Base-by-base conservation (phyloP, 75 land plant species). In the Selaginella tamariscina region DNA sequence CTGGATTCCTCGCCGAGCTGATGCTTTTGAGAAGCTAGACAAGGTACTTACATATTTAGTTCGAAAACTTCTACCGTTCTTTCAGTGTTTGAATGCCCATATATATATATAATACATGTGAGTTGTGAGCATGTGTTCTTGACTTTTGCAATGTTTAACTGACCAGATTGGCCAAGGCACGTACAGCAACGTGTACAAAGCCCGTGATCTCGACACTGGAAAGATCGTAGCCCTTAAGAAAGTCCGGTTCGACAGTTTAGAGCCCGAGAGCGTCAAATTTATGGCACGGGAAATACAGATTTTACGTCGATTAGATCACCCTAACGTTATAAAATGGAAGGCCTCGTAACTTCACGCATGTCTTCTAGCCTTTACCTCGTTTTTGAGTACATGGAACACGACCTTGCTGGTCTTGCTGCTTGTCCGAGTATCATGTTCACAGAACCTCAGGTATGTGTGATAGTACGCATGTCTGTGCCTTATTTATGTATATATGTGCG, bases 371-470 rank as follows among this genome's bases (percentile, higher is more conserved):
- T 91, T 66, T 91, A 91, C 39, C 92, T 91, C 73, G 88, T 91
- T 23, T 91, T 91, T 75, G 96, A 91, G 80, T 91, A 91, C 72
- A 91, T 91, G 96, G 96, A 91, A 31, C 96, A 91, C 80, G 96
- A 91, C 70, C 77, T 91, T 44, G 92, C 97, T 67, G 97, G 92
- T 26, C 87, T 91, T 59, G 86, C 93, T 32, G 83, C 89, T 20
- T 84, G 80, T 54, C 88, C 92, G 30, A 86, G 85, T 32, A 68
- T 85, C 20, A 79, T 81, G 73, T 91, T 91, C 78, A 85, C 87
- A 39, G 97, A 91, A 80, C 65, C 97, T 20, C 95, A 89, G 95
- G 95, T 89, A 71, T 60, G 28, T n/a, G n/a, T n/a, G n/a, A n/a
- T n/a, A n/a, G n/a, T n/a, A n/a, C n/a, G n/a, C n/a, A n/a, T n/a